These are phyloP conservation scores for Naganishia vishniacii DNA, from an alignment of 768 basidiomycete species.

Conservation along the genomic window DNA sequence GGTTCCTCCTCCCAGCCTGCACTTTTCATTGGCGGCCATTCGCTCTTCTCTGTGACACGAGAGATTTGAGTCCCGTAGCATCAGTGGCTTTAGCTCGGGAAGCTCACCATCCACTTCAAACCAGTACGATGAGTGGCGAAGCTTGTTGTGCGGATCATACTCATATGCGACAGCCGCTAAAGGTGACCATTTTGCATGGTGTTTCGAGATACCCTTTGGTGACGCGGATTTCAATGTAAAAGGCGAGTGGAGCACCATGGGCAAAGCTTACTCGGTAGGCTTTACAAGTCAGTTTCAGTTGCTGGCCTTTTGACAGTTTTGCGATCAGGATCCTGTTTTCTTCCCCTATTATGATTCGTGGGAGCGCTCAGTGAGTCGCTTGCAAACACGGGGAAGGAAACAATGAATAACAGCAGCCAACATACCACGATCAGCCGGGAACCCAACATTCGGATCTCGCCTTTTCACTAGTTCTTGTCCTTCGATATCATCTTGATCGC, in stretches of 20 bases:
- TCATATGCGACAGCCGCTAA: conserved; percentile 92
- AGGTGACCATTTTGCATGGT: conserved; percentile 98
- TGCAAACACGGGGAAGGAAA: conserved; percentile 4
- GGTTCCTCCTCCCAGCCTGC: conserved; percentile 71
- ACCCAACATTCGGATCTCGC: conserved; percentile 67
- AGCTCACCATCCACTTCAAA: conserved; percentile 62
- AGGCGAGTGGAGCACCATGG: conserved; percentile 15
- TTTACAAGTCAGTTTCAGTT: conserved; percentile 73
- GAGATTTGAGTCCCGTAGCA: conserved; percentile 16
- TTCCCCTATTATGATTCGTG: conserved; percentile 28
- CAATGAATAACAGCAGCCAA: conserved; percentile 19
- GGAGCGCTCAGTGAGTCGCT: background rate
- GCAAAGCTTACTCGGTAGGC: conserved; percentile 73
- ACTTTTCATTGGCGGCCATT: conserved; percentile 90
- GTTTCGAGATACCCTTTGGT: conserved; percentile 84
- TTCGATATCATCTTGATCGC: conserved; percentile 35
- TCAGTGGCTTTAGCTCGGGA: too few relatives aligned
- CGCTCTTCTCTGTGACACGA: conserved; percentile 54
- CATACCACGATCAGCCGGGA: conserved; percentile 77
- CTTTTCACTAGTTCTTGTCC: conserved; percentile 68
- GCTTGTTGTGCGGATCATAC: conserved; percentile 95
- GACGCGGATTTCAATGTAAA: background rate
- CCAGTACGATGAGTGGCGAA: conserved; percentile 94
- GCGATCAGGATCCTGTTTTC: conserved; percentile 72
- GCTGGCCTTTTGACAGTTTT: conserved; percentile 90